These are phyloP conservation scores for Cystobasidium slooffiae DNA, from an alignment of 1,284 basidiomycete species.

Conservation along the genomic window DNA sequence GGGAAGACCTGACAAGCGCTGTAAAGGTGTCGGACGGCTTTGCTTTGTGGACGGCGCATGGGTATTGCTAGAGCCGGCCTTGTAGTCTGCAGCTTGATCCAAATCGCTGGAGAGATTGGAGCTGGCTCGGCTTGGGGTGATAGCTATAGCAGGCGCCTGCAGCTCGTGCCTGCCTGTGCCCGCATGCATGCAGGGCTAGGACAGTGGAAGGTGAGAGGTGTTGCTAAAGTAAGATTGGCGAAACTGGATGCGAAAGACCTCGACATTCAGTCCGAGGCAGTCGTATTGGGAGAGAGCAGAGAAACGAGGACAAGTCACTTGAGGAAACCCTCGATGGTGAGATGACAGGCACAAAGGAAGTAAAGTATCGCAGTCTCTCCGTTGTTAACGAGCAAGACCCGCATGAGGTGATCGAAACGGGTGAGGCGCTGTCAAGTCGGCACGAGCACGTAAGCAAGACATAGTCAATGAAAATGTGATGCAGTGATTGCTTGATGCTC, in stretches of 20 bases:
- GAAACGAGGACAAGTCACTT: not conserved
- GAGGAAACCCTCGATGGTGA: not conserved
- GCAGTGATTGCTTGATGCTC: too few relatives aligned
- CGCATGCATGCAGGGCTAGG: not conserved
- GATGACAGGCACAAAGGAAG: not conserved
- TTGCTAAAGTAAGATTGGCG: not conserved
- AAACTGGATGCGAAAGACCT: too few relatives aligned
- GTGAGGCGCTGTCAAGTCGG: too few relatives aligned
- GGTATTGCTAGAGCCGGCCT: not conserved
- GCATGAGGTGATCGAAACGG: too few relatives aligned
- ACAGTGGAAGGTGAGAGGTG: not conserved
- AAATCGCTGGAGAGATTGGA: not conserved
- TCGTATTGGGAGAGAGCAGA: not conserved
- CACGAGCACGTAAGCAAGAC: too few relatives aligned
- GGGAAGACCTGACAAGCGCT: conserved; percentile 25
- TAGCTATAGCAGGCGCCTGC: conserved; percentile 5
- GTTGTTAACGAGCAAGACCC: too few relatives aligned
- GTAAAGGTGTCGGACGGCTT: conserved; percentile 21
- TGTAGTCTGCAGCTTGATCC: not conserved
- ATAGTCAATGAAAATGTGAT: too few relatives aligned
- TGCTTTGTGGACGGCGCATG: not conserved
- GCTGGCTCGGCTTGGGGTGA: conserved; percentile 6
- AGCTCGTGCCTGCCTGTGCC: not conserved
- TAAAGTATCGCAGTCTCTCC: not conserved
- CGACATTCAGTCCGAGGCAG: too few relatives aligned